These are phyloP conservation scores for Hyaloscypha bicolor DNA, from an alignment of 495 filamentous ascomycete genomes.

Conservation along the genomic window DNA sequence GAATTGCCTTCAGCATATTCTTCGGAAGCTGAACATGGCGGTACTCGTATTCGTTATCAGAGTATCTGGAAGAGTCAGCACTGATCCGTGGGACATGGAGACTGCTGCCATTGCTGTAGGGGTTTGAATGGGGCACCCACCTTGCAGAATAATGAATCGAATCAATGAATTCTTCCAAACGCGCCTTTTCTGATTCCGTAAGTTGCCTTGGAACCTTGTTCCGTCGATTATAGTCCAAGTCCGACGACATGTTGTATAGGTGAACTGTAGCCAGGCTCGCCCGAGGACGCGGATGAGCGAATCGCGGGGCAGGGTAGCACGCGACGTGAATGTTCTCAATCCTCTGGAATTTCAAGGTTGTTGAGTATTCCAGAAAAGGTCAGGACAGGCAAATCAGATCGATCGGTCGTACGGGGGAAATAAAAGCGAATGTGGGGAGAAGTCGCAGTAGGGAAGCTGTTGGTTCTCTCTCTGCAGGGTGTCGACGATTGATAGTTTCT, in stretches of 20 bases:
- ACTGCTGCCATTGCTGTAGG: neutral
- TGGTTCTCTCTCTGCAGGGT: neutral
- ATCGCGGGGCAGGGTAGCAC: constrained; percentile 16
- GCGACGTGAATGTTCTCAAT: constrained; percentile 7
- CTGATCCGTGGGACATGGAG: neutral
- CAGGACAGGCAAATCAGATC: neutral
- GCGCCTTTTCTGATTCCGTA: constrained; percentile 75
- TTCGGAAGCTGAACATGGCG: constrained; percentile 97
- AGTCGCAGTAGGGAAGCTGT: neutral
- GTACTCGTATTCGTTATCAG: constrained; percentile 87
- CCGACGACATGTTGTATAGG: constrained; percentile 36
- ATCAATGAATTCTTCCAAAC: constrained; percentile 88
- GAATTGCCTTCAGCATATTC: constrained; percentile 95
- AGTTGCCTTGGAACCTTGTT: constrained; percentile 83
- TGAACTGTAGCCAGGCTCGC: neutral
- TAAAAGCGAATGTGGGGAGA: neutral
- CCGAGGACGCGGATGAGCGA: neutral
- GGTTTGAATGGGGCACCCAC: constrained; percentile 48
- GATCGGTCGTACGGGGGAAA: neutral
- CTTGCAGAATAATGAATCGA: constrained; percentile 92
- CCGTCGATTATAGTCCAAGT: constrained; percentile 79
- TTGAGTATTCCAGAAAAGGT: neutral
- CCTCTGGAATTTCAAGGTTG: neutral
- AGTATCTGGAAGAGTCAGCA: constrained; percentile 59
- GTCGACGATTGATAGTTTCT: neutral